Evolutionary conservation across 352 stramenopile genomes (phyloP).

Genomic region (Pelagophyceae sp.): DNA sequence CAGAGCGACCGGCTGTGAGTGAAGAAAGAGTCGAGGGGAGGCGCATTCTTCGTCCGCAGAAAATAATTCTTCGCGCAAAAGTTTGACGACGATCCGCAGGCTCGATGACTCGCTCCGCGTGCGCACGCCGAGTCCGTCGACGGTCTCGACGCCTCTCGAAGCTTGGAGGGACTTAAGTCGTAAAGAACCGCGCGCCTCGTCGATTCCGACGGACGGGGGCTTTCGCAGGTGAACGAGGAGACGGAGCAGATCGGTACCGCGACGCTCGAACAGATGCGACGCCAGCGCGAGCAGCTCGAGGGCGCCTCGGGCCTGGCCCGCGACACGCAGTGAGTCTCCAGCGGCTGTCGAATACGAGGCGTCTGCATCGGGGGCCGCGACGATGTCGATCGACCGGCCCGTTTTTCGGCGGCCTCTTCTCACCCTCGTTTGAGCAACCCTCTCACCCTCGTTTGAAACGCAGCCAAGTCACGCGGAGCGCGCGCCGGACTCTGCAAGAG

Average conservation of each 20-base stretch:
- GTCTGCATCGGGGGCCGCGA: too few species aligned
- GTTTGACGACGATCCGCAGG: neutral
- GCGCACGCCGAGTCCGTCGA: too few species aligned
- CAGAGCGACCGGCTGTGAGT: neutral
- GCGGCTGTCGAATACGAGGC: neutral
- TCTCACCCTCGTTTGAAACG: too few species aligned
- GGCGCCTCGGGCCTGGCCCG: neutral
- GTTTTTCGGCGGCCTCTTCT: too few species aligned
- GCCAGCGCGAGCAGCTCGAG: constrained; percentile 16
- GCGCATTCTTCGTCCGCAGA: too few species aligned
- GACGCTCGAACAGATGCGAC: neutral
- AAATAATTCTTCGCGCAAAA: neutral
- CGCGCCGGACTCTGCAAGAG: neutral
- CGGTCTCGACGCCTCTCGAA: too few species aligned
- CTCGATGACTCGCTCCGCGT: neutral
- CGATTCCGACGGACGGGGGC: neutral
- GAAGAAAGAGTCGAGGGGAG: too few species aligned
- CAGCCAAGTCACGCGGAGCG: constrained; percentile 6
- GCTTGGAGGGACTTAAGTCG: too few species aligned
- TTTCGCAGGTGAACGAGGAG: neutral
- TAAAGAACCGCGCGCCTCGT: too few species aligned
- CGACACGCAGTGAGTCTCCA: neutral
- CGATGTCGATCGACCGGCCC: too few species aligned
- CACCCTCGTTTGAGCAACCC: too few species aligned
- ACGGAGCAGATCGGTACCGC: constrained; percentile 9